Base-by-base conservation (phyloP, 257 asterid genomes). In the Petrea volubilis region DNA sequence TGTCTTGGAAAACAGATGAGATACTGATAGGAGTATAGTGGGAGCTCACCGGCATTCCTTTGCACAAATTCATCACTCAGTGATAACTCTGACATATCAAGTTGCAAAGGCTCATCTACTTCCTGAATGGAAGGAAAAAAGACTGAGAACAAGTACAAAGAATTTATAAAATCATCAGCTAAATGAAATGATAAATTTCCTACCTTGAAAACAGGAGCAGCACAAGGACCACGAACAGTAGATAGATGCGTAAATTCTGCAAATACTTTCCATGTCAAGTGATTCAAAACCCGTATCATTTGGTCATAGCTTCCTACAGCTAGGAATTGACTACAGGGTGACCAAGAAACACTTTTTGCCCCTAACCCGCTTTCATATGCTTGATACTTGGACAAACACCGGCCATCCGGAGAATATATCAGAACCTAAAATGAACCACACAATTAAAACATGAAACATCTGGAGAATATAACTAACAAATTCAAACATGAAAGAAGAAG, bases 271-370 rank as follows among this genome's bases (percentile, higher is more conserved):
- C 99, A 95, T 3, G 99, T 95, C 88, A 95, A 85, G 88, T 95
- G 99, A 91, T 84, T 92, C 81, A 95, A 72, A 82, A 95, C 95
- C 79, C 98, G 82, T 81, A 95, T 78, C 97, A 90, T 95, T 75
- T 95, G 99, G 86, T 95, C 99, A 77, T 90, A 95, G 81, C 99
- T 92, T 70, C 99, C 99, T 15, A 92, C 97, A 38, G 99, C 98
- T 67, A 95, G 82, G 83, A 83, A 95, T 67, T 92, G 97, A 80
- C 97, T 92, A 82, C 99, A 95, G 5, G 98, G 95, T 51, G 99
- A 95, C 98, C 99, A 95, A 64, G 90, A 81, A 77, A 95, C 90
- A 71, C 93, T 95, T 88, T 94, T 95, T 65, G 92, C 96, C 69
- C 99, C 99, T 49, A 95, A 80, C 68, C 98, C 98, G 74, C 98